Conservation (phyloP, 805 yeast species). For the Wickerhamiella dianesei region DNA sequence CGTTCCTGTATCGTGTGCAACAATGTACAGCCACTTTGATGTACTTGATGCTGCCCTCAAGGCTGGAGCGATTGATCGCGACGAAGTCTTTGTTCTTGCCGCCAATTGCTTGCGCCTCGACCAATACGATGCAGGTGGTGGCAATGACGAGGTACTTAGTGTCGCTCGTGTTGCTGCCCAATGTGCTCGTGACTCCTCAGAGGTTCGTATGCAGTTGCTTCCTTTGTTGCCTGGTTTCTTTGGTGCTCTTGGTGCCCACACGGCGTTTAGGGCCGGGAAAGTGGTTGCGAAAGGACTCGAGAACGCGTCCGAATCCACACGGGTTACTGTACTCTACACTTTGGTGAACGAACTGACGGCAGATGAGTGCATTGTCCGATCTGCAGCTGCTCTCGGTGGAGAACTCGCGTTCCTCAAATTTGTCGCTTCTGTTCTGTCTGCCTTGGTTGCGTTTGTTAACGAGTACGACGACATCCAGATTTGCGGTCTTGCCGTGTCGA, state of each 20-base stretch:
- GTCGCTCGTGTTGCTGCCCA: neutral
- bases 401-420: slow-evolving; percentile 22
- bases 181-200: slow-evolving; percentile 2
- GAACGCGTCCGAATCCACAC: slow-evolving; percentile 22
- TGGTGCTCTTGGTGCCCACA: slow-evolving; percentile 31
- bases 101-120: neutral
- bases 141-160: neutral
- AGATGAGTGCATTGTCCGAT: slow-evolving; percentile 25
- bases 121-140: neutral
- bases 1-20: neutral
- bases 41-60: neutral
- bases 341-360: slow-evolving; percentile 58
- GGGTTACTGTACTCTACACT: slow-evolving; percentile 58
- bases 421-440: slow-evolving; percentile 15
- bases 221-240: slow-evolving; percentile 32
- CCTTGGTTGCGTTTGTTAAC: slow-evolving; percentile 15
- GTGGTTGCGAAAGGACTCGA: slow-evolving; percentile 54
- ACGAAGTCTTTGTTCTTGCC: neutral
- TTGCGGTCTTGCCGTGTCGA: slow-evolving; percentile 62
- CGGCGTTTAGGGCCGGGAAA: slow-evolving; percentile 41
- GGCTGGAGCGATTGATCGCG: neutral
- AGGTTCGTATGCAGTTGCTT: slow-evolving; percentile 4
- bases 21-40: neutral
- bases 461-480: slow-evolving; percentile 43
- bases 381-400: slow-evolving; percentile 25